phyloP scores from a whole-genome alignment of 257 asterid species.

The Gentiana macrophylla region DNA sequence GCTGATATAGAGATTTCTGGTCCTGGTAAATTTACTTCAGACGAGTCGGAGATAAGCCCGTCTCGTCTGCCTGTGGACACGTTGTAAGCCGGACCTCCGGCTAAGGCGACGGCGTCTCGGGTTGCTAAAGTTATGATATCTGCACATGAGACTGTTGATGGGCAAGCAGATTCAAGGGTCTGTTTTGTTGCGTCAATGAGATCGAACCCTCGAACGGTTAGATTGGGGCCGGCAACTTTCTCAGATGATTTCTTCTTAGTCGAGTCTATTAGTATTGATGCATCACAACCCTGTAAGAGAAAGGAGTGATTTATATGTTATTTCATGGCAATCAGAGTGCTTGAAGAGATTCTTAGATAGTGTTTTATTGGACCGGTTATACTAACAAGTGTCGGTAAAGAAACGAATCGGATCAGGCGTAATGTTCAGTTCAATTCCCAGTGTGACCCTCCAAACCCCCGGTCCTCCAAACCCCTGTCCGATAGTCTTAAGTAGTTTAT shows the following conservation, averaged over 20 bases:
- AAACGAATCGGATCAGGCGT: too few relatives aligned
- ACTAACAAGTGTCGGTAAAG: too few relatives aligned
- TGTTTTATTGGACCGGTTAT: too few relatives aligned
- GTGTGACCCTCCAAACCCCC: too few relatives aligned
- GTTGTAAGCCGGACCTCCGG: constrained; percentile 6
- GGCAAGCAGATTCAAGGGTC: constrained; percentile 16
- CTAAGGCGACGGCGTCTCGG: constrained; percentile 18
- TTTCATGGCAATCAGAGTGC: too few relatives aligned
- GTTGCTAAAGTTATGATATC: constrained; percentile 23
- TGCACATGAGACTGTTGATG: constrained; percentile 27
- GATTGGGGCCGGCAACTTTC: constrained; percentile 17
- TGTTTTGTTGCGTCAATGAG: constrained; percentile 21
- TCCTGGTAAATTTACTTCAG: constrained; percentile 6
- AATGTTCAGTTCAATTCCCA: too few relatives aligned
- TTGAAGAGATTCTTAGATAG: too few relatives aligned
- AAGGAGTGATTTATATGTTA: too few relatives aligned
- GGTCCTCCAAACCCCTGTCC: too few relatives aligned
- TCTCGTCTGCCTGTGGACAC: constrained; percentile 12
- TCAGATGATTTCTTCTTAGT: constrained; percentile 7
- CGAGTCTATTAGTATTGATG: constrained; percentile 21
- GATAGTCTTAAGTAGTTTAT: too few relatives aligned
- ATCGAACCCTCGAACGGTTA: constrained; percentile 17
- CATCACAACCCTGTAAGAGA: constrained; percentile 23
- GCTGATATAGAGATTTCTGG: constrained; percentile 7
- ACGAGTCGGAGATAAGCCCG: constrained; percentile 2